Evolutionary conservation across 306 rosid species (phyloP), one percentile per base, ranked within the genome.

Genomic region (Heteromeles arbutifolia): DNA sequence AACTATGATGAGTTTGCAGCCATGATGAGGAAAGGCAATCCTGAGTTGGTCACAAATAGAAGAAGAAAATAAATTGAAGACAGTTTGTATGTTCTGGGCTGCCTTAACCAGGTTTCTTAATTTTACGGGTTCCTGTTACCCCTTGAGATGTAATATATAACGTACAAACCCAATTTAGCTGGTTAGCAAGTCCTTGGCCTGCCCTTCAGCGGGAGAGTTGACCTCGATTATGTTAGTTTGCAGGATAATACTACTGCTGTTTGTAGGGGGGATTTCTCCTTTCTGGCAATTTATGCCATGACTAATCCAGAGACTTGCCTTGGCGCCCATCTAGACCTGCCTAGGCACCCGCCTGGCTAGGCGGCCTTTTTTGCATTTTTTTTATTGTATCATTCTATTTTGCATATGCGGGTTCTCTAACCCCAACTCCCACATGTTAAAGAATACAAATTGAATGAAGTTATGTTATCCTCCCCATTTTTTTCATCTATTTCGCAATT

Each of bases 1-100:
- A 91, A 94, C 86, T 91, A 94, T 50, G 96, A 94, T 5, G 98
- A 91, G 79, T 91, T 94, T 74, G 98, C 77, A 44, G 94, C 96
- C 32, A 94, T 94, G 98, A 94, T 94, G 97, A 94, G 91, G 86
- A 94, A 90, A 81, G 98, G 98, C 75, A 84, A 84, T 78, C 97
- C 94, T 8, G 98, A 91, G 32, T 67, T 88, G 67, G 82, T 37
- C 6, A 34, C 80, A 66, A 84, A 86, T 72, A 84, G 97, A 84
- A 82, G 91, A 45, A 87, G 90, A 75, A 91, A 91, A 86, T 91
- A 75, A 83, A 62, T 48, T 68, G 22, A 39, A 44, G 18, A 43
- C 9, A 29, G 65, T 37, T 43, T 2, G 12, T 19, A 37, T 29
- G 26, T 65, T 28, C 67, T 58, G 25, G 4, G 70, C 18, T 53